Conservation (phyloP, 2,329 filamentous ascomycete species). For the Celoporthe dispersa region DNA sequence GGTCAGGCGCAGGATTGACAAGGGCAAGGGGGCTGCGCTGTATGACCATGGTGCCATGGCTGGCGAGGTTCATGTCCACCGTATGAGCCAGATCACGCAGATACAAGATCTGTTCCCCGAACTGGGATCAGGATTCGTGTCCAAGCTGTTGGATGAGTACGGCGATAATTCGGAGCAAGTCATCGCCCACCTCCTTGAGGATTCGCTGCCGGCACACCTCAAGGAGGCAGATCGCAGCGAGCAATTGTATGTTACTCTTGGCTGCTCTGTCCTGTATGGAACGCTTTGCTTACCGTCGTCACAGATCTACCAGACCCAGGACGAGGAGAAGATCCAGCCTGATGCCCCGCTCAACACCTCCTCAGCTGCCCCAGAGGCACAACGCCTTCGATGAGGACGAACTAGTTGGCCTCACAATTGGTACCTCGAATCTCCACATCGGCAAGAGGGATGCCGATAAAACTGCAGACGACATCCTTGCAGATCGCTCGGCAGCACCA, state of each 20-base stretch:
- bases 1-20: conserved; percentile 61
- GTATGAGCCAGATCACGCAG: conserved; percentile 82
- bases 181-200: conserved; percentile 80
- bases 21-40: conserved; percentile 62
- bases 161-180: conserved; percentile 77
- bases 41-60: conserved; percentile 44
- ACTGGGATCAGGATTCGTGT: conserved; percentile 80
- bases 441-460: conserved; percentile 69
- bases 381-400: conserved; percentile 84
- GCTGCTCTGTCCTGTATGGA: background rate
- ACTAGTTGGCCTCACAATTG: conserved; percentile 71
- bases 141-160: conserved; percentile 80
- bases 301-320: conserved; percentile 35
- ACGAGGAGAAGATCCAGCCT: conserved; percentile 43
- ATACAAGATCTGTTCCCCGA: conserved; percentile 94
- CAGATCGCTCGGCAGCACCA: conserved; percentile 66
- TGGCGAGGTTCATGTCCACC: conserved; percentile 72
- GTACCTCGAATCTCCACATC: conserved; percentile 73
- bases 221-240: conserved; percentile 66
- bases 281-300: conserved; percentile 33
- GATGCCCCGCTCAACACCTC: conserved; percentile 64
- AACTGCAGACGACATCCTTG: conserved; percentile 74
- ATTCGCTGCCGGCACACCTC: conserved; percentile 72
- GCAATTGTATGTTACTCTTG: conserved; percentile 54
- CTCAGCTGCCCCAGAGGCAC: conserved; percentile 60